phyloP scores from a whole-genome alignment of 805 yeast genomes.

The Zygotorulaspora danielsina region DNA sequence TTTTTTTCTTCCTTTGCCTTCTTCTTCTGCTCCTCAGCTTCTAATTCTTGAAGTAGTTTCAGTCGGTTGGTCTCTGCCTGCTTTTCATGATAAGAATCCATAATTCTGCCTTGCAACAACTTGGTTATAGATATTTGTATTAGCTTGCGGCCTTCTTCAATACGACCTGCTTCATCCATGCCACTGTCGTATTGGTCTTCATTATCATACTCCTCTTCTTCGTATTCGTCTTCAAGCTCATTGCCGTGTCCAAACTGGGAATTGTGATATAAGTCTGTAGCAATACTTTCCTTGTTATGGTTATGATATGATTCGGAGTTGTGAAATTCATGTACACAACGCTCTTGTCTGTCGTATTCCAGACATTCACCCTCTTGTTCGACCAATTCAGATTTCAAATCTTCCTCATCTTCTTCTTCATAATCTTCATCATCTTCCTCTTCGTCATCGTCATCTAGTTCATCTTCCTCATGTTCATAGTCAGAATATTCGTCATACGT shows the following conservation, averaged over 20 bases:
- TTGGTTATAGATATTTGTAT: conserved; percentile 77
- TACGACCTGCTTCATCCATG: conserved; percentile 56
- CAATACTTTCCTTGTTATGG: conserved; percentile 11
- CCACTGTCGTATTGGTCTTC: conserved; percentile 36
- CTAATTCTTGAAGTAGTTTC: conserved; percentile 61
- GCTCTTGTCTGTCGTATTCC: background rate
- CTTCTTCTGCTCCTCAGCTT: conserved; percentile 61
- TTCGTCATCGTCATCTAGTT: conserved; percentile 29
- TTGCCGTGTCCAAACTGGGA: conserved; percentile 17
- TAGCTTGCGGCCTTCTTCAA: conserved; percentile 75
- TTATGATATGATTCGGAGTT: conserved; percentile 12
- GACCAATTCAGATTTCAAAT: background rate
- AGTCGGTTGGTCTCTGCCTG: conserved; percentile 70
- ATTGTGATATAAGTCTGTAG: conserved; percentile 17
- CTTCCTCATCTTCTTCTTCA: conserved; percentile 27
- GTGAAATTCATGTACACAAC: conserved; percentile 11
- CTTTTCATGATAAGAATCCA: conserved; percentile 73
- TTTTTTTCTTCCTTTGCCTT: conserved; percentile 65
- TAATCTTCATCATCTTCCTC: conserved; percentile 23
- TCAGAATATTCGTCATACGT: conserved; percentile 28
- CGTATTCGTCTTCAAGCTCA: conserved; percentile 17
- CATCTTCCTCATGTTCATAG: conserved; percentile 33
- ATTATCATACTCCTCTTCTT: conserved; percentile 19
- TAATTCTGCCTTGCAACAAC: conserved; percentile 65
- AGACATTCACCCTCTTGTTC: background rate